phyloP scores from a whole-genome alignment of 2,329 filamentous ascomycete genomes.

The Pseudogymnoascus destructans region DNA sequence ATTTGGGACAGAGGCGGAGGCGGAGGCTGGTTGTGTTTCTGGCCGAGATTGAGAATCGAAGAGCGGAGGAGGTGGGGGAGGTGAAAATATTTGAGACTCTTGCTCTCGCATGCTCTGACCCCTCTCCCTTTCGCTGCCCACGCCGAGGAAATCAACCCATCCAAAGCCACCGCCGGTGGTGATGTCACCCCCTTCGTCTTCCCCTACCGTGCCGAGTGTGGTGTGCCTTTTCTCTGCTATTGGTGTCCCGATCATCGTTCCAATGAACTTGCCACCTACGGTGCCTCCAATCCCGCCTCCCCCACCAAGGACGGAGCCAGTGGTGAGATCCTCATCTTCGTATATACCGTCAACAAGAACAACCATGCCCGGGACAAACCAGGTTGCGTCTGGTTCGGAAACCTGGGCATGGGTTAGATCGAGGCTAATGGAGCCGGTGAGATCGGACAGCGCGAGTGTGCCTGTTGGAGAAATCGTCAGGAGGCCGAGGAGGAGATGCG shows the following conservation, averaged over 20 bases:
- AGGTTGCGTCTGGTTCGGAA: constrained; percentile 74
- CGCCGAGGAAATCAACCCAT: constrained; percentile 91
- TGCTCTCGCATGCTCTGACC: constrained; percentile 61
- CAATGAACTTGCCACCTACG: constrained; percentile 84
- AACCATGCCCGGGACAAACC: constrained; percentile 93
- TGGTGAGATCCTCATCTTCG: constrained; percentile 71
- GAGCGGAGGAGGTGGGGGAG: constrained; percentile 23
- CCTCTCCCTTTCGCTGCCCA: constrained; percentile 76
- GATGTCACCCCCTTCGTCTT: constrained; percentile 36
- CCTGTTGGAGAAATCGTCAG: constrained; percentile 71
- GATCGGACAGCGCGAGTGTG: constrained; percentile 67
- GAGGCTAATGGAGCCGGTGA: constrained; percentile 76
- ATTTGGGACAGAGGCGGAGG: constrained; percentile 14
- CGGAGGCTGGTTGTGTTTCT: neutral
- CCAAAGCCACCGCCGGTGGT: constrained; percentile 74
- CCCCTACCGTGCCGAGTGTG: constrained; percentile 58
- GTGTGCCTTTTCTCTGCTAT: constrained; percentile 74
- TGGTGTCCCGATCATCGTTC: constrained; percentile 81
- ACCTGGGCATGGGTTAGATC: constrained; percentile 70
- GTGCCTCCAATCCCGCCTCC: constrained; percentile 76
- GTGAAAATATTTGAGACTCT: constrained; percentile 23
- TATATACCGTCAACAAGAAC: constrained; percentile 93
- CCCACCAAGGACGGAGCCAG: constrained; percentile 57
- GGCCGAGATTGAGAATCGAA: neutral
- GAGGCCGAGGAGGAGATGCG: constrained; percentile 77